phyloP scores from a whole-genome alignment of 164 flowering plant species.

The Chimonanthus salicifolius region DNA sequence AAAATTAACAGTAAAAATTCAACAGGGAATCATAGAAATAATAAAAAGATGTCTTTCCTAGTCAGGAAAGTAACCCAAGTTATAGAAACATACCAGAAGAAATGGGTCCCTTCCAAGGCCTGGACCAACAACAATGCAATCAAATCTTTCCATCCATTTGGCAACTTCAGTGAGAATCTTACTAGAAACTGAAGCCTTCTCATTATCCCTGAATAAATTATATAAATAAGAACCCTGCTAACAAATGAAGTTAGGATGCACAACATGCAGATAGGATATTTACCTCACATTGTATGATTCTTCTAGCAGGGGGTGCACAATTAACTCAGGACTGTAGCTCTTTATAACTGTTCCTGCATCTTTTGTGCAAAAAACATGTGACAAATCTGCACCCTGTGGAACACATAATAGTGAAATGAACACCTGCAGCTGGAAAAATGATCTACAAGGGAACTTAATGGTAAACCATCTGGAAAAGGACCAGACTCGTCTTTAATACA shows the following conservation, averaged over 20 bases:
- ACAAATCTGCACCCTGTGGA: constrained; percentile 94
- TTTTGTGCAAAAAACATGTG: constrained; percentile 94
- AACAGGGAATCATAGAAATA: not conserved
- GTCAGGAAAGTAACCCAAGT: not conserved
- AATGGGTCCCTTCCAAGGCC: constrained; percentile 98
- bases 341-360: constrained; percentile 95
- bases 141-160: constrained; percentile 98
- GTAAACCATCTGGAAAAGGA: not conserved
- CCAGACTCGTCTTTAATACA: not conserved
- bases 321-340: constrained; percentile 94
- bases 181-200: constrained; percentile 33
- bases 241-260: not conserved
- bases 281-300: constrained; percentile 88
- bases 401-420: constrained; percentile 1
- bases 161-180: constrained; percentile 75
- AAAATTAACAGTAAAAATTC: not conserved
- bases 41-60: too few relatives aligned
- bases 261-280: not conserved
- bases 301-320: constrained; percentile 92
- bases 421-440: not conserved
- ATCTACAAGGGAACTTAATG: not conserved
- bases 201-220: constrained; percentile 54
- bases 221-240: constrained; percentile 8
- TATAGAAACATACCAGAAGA: constrained; percentile 57
- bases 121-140: constrained; percentile 94